Evolutionary conservation across 2,329 filamentous ascomycete genomes (phyloP), one percentile per base, ranked within the genome.

Genomic region (Verticillium klebahnii): DNA sequence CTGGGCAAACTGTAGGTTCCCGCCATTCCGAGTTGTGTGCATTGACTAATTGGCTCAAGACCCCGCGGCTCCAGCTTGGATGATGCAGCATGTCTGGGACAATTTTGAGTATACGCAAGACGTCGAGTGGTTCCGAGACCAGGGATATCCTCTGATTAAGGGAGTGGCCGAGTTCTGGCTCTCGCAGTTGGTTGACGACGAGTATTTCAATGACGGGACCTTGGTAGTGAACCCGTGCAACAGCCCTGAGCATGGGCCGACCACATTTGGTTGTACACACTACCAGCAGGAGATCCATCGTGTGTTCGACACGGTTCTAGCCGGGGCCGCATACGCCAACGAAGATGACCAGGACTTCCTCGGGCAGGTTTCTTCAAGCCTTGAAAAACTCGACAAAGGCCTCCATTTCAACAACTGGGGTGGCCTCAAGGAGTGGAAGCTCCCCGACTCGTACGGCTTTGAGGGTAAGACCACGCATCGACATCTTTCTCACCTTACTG

Each of bases 41-140:
- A 59, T 15, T 12, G 3, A 37, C 77, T 36, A 69, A 73, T 39
- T 78, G 77, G 74, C 12, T 66, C 69, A 52, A 72, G 69, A 81
- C 65, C 76, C 79, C 32, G 80, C 77, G 0, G 75, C 80, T 0
- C 78, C 80, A 1, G 82, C 82, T 1, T 88, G 85, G 85, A 80
- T 86, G 74, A 85, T 85, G 77, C 81, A 84, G 62, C 83, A 87
- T 64, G 80, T 87, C 1, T 82, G 78, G 71, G 83, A 87, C 62
- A 78, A 82, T 66, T 87, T 78, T 68, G 79, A 81, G 37, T 87
- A 85, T 66, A 80, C 77, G 2, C 77, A 74, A 31, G 76, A 85
- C 64, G 54, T 66, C 0, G 67, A 70, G 1, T 86, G 82, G 82
- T 74, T 83, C 67, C 29, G 72, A 63, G 14, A 76, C 5, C 72